Evolutionary conservation across 345 rosid species (phyloP).

Genomic region (Salix dunnii): DNA sequence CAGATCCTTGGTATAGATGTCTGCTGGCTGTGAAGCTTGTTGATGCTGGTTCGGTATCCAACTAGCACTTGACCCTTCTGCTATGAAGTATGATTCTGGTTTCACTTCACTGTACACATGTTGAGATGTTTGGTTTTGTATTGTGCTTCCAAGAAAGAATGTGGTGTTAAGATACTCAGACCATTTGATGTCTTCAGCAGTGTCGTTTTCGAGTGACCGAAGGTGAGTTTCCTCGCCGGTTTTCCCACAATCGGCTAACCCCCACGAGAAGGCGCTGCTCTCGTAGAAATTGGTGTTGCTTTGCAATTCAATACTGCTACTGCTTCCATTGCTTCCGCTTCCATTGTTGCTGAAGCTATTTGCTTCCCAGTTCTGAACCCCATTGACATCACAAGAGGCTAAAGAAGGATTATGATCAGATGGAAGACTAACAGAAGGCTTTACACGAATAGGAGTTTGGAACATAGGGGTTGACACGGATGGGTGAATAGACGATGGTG

Average conservation of each 20-base stretch:
- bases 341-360: constrained; percentile 25
- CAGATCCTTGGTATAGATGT: constrained; percentile 30
- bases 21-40: constrained; percentile 30
- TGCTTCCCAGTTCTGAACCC: constrained; percentile 33
- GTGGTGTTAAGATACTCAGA: constrained; percentile 47
- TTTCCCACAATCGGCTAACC: constrained; percentile 27
- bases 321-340: constrained; percentile 34
- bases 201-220: constrained; percentile 18
- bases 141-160: constrained; percentile 26
- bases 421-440: constrained; percentile 59
- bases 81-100: constrained; percentile 27
- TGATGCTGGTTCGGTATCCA: constrained; percentile 28
- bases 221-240: constrained; percentile 20
- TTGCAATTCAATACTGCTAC: constrained; percentile 39
- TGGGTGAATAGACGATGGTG: constrained; percentile 23
- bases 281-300: constrained; percentile 37
- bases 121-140: constrained; percentile 34
- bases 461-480: constrained; percentile 36
- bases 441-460: constrained; percentile 43
- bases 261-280: constrained; percentile 38
- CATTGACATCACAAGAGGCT: constrained; percentile 20
- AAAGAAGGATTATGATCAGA: constrained; percentile 32
- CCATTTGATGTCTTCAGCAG: constrained; percentile 44
- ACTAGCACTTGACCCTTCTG: constrained; percentile 16
- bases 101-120: constrained; percentile 28